Evolutionary conservation across 805 yeast genomes (phyloP).

Genomic region (Teunomyces lycoperdinae): DNA sequence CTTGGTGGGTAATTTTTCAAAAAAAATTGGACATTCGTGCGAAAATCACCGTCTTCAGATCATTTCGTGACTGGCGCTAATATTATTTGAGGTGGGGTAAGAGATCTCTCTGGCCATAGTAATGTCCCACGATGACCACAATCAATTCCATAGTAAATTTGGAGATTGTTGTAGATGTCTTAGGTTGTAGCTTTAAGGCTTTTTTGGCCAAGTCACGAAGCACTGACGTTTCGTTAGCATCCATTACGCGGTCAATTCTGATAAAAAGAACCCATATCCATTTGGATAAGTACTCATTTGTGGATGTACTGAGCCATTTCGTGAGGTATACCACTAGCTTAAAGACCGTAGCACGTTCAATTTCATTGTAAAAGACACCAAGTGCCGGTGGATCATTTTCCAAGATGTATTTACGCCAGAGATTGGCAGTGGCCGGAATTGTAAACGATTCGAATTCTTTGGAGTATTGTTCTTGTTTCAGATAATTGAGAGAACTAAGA

Average conservation of each 20-base stretch:
- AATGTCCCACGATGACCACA: constrained; percentile 27
- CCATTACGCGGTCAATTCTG: constrained; percentile 34
- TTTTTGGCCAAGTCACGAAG: constrained; percentile 38
- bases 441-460: not conserved
- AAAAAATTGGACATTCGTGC: not conserved
- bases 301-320: constrained; percentile 35
- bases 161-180: constrained; percentile 13
- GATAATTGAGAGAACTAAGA: not conserved
- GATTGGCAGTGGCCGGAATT: constrained; percentile 23
- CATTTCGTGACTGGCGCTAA: too few relatives aligned
- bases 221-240: constrained; percentile 30
- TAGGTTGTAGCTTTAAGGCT: constrained; percentile 27
- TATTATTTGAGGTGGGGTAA: constrained; percentile 2
- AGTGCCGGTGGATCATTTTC: constrained; percentile 28
- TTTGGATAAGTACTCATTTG: constrained; percentile 22
- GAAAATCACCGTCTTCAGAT: not conserved
- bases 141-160: constrained; percentile 30
- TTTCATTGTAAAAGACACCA: constrained; percentile 11
- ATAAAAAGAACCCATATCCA: constrained; percentile 38
- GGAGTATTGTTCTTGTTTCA: not conserved
- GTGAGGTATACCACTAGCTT: constrained; percentile 34
- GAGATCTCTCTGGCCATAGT: constrained; percentile 37
- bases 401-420: constrained; percentile 32
- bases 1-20: not conserved
- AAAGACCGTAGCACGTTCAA: constrained; percentile 32